phyloP scores from a whole-genome alignment of 371 early-diverging fungal genomes.

The Syncephalastrum sp. region DNA sequence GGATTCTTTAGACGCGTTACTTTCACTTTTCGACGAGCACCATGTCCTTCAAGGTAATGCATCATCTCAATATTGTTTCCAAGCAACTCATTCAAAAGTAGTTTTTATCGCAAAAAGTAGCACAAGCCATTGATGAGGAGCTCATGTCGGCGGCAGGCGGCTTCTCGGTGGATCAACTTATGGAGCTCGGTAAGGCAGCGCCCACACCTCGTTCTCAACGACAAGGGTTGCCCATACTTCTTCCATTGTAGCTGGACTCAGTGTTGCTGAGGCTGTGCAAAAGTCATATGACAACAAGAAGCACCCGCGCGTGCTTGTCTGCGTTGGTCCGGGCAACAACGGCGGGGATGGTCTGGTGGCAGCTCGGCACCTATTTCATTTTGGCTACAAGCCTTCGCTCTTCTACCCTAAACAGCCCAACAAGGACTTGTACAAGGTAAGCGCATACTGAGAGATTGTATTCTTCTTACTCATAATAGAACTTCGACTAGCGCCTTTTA shows the following conservation, averaged over 20 bases:
- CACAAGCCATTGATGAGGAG: conserved; percentile 79
- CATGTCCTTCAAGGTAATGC: conserved; percentile 54
- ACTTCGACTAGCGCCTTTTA: conserved; percentile 48
- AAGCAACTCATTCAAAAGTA: conserved; percentile 15
- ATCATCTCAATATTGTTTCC: no score
- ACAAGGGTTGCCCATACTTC: background rate
- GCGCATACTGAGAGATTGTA: background rate
- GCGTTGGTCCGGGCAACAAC: conserved; percentile 91
- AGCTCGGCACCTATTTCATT: conserved; percentile 85
- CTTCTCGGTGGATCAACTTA: conserved; percentile 85
- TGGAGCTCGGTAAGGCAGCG: conserved; percentile 65
- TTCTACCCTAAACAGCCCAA: conserved; percentile 77
- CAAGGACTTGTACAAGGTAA: conserved; percentile 67
- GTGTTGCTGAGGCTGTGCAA: conserved; percentile 86
- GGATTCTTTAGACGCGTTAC: conserved; percentile 53
- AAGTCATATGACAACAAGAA: conserved; percentile 58
- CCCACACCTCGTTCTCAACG: background rate
- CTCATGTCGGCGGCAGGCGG: conserved; percentile 84
- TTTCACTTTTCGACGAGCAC: conserved; percentile 91
- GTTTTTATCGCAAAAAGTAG: conserved; percentile 76
- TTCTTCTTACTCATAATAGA: background rate
- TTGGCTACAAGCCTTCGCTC: conserved; percentile 79
- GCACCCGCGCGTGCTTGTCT: conserved; percentile 64
- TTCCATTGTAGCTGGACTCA: conserved; percentile 70
- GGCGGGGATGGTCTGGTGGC: conserved; percentile 97